Evolutionary conservation across 495 filamentous ascomycete species (phyloP).

Genomic region (Neurospora sp.): DNA sequence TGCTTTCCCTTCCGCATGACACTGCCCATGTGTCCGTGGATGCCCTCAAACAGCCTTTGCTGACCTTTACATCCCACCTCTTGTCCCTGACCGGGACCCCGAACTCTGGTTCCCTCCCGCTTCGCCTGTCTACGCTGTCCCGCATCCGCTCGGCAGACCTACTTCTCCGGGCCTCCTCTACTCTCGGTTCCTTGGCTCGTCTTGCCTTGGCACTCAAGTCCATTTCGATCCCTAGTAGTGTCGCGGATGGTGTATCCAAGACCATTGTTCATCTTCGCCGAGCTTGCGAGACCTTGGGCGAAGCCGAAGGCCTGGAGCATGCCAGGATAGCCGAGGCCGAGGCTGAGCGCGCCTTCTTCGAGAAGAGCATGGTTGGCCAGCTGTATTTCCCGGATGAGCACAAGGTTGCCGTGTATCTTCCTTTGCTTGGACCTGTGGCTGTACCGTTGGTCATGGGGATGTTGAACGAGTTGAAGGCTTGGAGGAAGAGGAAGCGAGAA

Average conservation of each 20-base stretch:
- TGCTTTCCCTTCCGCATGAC: constrained; percentile 52
- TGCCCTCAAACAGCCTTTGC: constrained; percentile 64
- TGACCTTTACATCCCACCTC: constrained; percentile 87
- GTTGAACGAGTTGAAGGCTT: constrained; percentile 65
- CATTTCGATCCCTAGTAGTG: constrained; percentile 79
- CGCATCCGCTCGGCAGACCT: constrained; percentile 79
- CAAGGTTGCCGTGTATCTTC: constrained; percentile 94
- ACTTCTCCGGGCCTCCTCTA: constrained; percentile 82
- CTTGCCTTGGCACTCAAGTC: constrained; percentile 75
- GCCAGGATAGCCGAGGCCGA: constrained; percentile 77
- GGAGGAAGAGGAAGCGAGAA: constrained; percentile 33
- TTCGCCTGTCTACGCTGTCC: constrained; percentile 73
- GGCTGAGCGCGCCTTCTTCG: constrained; percentile 92
- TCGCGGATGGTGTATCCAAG: constrained; percentile 72
- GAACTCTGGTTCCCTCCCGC: constrained; percentile 63
- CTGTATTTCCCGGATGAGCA: constrained; percentile 97
- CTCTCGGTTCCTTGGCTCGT: constrained; percentile 82
- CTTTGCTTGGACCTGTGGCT: constrained; percentile 80
- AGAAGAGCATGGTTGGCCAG: constrained; percentile 98
- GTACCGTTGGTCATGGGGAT: constrained; percentile 79
- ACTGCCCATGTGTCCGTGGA: constrained; percentile 29
- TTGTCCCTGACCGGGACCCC: constrained; percentile 83
- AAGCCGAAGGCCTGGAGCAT: constrained; percentile 52
- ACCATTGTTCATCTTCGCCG: constrained; percentile 66
- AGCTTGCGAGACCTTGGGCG: constrained; percentile 63